A percentile compares a stretch with the other conserved stretches of the same genome.
Conservation (phyloP, 306 rosid genomes). For the Delonix regia region DNA sequence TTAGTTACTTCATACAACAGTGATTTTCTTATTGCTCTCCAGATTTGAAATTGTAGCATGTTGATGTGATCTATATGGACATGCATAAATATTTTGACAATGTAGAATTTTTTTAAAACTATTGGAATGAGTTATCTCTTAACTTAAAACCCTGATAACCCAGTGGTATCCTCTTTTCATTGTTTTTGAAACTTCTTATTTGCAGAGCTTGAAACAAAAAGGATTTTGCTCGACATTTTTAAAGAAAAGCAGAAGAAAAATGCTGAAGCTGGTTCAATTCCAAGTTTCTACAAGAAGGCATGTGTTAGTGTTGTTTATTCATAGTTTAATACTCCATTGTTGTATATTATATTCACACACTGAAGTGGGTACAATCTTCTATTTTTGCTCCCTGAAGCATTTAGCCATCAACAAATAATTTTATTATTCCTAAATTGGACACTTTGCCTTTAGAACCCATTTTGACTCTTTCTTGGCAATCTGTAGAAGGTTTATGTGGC, state of each 20-base stretch:
- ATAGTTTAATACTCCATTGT: conserved; percentile 10
- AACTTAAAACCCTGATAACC: conserved; percentile 10
- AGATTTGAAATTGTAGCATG: not conserved
- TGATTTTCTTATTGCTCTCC: not conserved
- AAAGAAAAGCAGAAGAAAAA: conserved; percentile 95
- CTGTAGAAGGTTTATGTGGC: not conserved
- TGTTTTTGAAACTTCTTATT: not conserved
- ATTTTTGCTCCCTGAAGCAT: not conserved
- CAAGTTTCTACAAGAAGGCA: conserved; percentile 98
- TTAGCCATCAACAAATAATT: not conserved
- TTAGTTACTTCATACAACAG: not conserved
- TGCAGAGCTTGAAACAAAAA: conserved; percentile 96
- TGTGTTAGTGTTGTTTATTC: conserved; percentile 40
- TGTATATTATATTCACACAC: not conserved
- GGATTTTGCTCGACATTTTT: conserved; percentile 95
- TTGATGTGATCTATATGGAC: not conserved
- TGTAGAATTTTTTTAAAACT: not conserved
- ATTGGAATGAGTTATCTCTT: not conserved
- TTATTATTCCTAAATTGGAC: not conserved
- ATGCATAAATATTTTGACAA: not conserved
- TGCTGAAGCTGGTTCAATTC: conserved; percentile 91
- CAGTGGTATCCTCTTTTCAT: not conserved
- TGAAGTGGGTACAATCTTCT: conserved; percentile 9
- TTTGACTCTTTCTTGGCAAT: not conserved
- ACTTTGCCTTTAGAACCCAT: not conserved